phyloP scores from a whole-genome alignment of 495 filamentous ascomycete species.

The Chlorociboria aeruginascens region DNA sequence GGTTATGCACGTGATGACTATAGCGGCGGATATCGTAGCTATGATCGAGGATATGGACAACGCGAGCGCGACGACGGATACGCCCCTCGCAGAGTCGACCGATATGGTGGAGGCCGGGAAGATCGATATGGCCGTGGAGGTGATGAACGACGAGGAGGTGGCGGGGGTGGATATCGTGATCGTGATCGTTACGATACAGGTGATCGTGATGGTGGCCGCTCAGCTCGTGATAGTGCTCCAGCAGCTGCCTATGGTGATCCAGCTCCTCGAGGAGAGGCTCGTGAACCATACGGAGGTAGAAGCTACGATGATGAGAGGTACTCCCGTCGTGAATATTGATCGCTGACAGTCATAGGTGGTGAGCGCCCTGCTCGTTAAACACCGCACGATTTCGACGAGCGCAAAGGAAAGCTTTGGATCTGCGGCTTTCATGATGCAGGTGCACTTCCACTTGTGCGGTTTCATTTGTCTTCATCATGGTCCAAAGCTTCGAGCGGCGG shows the following conservation, averaged over 20 bases:
- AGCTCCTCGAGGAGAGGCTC: constrained; percentile 47
- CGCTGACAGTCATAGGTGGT: constrained; percentile 18
- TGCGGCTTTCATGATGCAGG: constrained; percentile 22
- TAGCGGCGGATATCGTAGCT: constrained; percentile 20
- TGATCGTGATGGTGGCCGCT: constrained; percentile 21
- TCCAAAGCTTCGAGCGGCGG: constrained; percentile 22
- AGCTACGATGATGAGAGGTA: constrained; percentile 37
- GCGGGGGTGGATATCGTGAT: constrained; percentile 42
- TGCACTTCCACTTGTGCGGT: constrained; percentile 16
- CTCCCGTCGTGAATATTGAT: constrained; percentile 20
- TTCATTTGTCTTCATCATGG: constrained; percentile 20
- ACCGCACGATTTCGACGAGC: constrained; percentile 14
- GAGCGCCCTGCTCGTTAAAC: constrained; percentile 23
- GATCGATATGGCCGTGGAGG: constrained; percentile 33
- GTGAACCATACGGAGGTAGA: constrained; percentile 46
- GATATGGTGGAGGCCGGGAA: constrained; percentile 21
- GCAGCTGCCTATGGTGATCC: constrained; percentile 42
- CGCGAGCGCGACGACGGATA: constrained; percentile 17
- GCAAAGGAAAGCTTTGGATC: constrained; percentile 20
- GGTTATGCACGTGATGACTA: constrained; percentile 1
- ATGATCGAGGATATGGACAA: constrained; percentile 23
- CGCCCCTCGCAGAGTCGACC: constrained; percentile 24
- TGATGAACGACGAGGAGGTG: constrained; percentile 45
- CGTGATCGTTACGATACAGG: constrained; percentile 40
- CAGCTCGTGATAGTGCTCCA: constrained; percentile 35